Base-by-base conservation (phyloP, 75 land plant species). In the Picea sitchensis region DNA sequence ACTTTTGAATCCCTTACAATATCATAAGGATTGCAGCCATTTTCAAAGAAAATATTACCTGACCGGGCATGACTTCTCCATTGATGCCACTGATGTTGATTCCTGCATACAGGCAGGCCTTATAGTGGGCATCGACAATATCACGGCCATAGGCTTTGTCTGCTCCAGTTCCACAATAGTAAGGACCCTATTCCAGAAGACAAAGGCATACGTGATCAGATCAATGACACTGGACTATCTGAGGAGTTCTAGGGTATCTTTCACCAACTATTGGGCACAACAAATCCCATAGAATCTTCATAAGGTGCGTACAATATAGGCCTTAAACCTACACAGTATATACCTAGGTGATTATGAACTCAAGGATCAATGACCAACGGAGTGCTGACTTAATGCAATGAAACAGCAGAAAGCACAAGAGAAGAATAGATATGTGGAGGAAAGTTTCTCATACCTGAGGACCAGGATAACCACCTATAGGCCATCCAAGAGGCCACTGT, bases 41-140 rank as follows among this genome's bases (percentile, higher is more conserved):
- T 14, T 59, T 30, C 60, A 26, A 77, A 4, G 31, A 3, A 13
- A 65, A 56, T n/a, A 62, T 81, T 54, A 93, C 95, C 93, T 97
- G 99, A 58, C 99, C 99, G 61, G 99, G 99, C 99, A 96, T 96
- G 59, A 96, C 99, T 67, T 96, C 99, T 30, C 99, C 99, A 83
- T 96, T 96, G 82, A 93, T 96, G 18, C 99, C 99, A 74, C 98
- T 93, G 41, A 96, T 90, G 77, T 95, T 88, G 69, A 96, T 95
- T 36, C 99, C 99, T 58, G 99, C 92, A 87, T 96, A 96, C 77
- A 96, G 81, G 81, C 99, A 96, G 20, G 99, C 99, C 82, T 96
- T 96, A 85, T 96, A 96, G 79, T 96, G 99, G 23, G 99, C 98
- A 85, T 96, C 93, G 44, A 96, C 91, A 56, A 96, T 91, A 76